A percentile compares a stretch with the other conserved stretches of the same genome.
Conservation (phyloP, 2,329 filamentous ascomycete species). For the Colletotrichum filicis region DNA sequence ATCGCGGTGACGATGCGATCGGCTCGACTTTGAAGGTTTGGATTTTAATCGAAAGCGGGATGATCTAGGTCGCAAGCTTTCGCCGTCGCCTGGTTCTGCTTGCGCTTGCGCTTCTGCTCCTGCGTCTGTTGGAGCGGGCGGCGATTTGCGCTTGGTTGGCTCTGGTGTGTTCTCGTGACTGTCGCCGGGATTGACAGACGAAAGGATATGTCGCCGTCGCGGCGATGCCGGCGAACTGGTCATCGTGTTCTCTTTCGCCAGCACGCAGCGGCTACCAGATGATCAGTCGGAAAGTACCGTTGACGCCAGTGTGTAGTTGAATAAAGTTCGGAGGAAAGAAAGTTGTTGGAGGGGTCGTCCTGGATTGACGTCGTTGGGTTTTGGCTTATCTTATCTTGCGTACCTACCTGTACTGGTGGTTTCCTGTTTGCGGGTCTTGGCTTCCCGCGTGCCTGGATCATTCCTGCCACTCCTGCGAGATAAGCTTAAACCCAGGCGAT, state of each 20-base stretch:
- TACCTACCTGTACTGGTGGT: neutral
- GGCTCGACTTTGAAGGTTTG: conserved; percentile 42
- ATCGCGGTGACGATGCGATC: conserved; percentile 37
- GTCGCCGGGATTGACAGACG: conserved; percentile 56
- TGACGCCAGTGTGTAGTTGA: neutral
- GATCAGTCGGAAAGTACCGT: neutral
- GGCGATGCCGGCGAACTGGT: conserved; percentile 46
- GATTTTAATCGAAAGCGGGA: conserved; percentile 57
- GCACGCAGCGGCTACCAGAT: neutral
- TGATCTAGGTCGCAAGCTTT: conserved; percentile 35
- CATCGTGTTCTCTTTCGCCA: conserved; percentile 45
- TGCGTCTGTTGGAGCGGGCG: neutral
- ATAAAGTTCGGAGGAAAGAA: neutral
- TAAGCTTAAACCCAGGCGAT: conserved; percentile 24
- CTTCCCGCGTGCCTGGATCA: neutral
- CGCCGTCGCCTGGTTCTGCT: neutral
- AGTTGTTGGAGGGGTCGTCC: conserved; percentile 19
- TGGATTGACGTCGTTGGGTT: conserved; percentile 30
- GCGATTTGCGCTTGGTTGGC: conserved; percentile 29
- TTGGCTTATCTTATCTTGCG: conserved; percentile 33
- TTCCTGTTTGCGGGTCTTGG: conserved; percentile 30
- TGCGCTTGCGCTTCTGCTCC: neutral
- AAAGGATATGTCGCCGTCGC: conserved; percentile 59
- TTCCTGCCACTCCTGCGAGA: conserved; percentile 7
- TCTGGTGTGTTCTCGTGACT: conserved; percentile 1